These are phyloP conservation scores for Falciphora oryzae DNA, from an alignment of 2,329 filamentous ascomycete genomes.

Conservation along the genomic window DNA sequence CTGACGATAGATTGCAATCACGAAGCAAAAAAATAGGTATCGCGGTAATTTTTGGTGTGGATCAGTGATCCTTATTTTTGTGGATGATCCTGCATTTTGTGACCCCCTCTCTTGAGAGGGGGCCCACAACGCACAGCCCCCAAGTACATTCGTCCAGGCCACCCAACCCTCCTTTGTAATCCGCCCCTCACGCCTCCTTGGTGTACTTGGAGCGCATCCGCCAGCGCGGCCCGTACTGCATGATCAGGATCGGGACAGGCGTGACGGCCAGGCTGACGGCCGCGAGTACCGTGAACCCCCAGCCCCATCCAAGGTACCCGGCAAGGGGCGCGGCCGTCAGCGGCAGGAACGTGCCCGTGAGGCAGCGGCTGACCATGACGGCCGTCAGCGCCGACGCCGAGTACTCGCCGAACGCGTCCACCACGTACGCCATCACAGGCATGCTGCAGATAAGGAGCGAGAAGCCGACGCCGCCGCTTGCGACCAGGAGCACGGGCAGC, in stretches of 20 bases:
- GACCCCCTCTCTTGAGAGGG: too few relatives aligned
- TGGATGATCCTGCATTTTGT: too few relatives aligned
- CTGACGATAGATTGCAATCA: too few relatives aligned
- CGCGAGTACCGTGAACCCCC: slow-evolving; percentile 41
- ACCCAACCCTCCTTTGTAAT: too few relatives aligned
- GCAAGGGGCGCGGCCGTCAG: slow-evolving; percentile 43
- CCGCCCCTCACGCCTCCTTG: slow-evolving; percentile 21
- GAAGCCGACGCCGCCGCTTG: slow-evolving; percentile 38
- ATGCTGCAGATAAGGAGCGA: slow-evolving; percentile 40
- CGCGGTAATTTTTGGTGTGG: too few relatives aligned
- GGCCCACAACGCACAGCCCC: too few relatives aligned
- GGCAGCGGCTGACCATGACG: slow-evolving; percentile 47
- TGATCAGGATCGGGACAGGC: slow-evolving; percentile 44
- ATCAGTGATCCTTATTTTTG: too few relatives aligned
- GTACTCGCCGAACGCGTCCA: slow-evolving; percentile 51
- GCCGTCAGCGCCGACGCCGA: slow-evolving; percentile 53
- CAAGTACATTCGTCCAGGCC: too few relatives aligned
- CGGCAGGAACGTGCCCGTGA: slow-evolving; percentile 52
- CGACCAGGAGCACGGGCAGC: slow-evolving; percentile 35
- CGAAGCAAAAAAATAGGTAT: too few relatives aligned
- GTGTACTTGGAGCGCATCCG: slow-evolving; percentile 45
- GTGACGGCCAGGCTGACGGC: slow-evolving; percentile 35
- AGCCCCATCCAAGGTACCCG: slow-evolving; percentile 43
- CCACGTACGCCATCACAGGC: slow-evolving; percentile 49
- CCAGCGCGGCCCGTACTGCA: slow-evolving; percentile 46